Base-by-base conservation (phyloP, 176 grass and related monocot genomes). In the Paspalum vaginatum region DNA sequence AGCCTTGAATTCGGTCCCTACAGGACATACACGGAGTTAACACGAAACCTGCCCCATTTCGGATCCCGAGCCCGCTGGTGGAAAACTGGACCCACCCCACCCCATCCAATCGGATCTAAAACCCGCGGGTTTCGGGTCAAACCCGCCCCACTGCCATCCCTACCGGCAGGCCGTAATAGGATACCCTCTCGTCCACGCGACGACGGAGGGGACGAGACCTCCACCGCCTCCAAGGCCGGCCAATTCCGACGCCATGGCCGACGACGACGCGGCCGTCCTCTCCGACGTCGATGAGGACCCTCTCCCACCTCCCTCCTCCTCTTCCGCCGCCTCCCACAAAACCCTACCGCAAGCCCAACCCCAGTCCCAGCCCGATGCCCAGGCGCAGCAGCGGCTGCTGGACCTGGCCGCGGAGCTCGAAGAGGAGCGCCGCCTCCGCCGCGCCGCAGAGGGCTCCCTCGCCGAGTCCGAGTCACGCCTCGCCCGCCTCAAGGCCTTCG, bases 221-320 rank as follows among this genome's bases (percentile, higher is more conserved):
- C 22, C 66, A 8, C 24, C 43, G 4, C 58, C 62, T 6, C 44
- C 27, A 38, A 48, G 20, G 67, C 71, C 56, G 61, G 46, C 55
- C 69, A 11, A 61, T 79, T 21, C 70, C 61, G 57, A 1, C 22
- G 20, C 75, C 82, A 97, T 97, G 95, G 92, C 95, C 62, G 92
- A 91, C 80, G 92, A 87, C 45, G 81, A 87, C 47, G 85, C 61
- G 68, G 84, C 85, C 57, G 88, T 68, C 41, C 93, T 99, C 81
- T 93, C 90, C 79, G 97, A 99, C 79, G 88, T 99, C 75, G 96
- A 99, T 72, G 93, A 93, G 61, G 96, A 89, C 81, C 70, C 88
- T 53, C 44, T 70, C 75, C 79, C 65, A 14, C 82, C 70, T 2
- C 83, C 83, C 2, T 26, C 56, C 7, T 63, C 88, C 17, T 12